Evolutionary conservation across 805 yeast genomes (phyloP), one percentile per base, ranked within the genome.

Genomic region (Monosporozyma unispora): DNA sequence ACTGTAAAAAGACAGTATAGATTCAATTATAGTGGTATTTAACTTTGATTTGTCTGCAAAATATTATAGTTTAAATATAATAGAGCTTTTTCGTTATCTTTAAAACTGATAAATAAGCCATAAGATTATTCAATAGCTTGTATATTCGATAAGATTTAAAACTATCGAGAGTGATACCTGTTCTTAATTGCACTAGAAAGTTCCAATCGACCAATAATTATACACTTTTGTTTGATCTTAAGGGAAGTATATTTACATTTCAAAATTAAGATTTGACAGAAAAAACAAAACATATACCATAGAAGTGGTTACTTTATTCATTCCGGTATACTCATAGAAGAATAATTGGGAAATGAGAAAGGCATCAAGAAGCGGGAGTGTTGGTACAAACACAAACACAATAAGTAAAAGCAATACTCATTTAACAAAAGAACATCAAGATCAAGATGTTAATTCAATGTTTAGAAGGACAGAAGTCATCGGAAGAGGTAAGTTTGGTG

Each of bases 401-500:
- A 18, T 18, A 16, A 35, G 6, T 7, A 35, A 35, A 18, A 18
- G 22, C 3, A 21, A 35, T 18, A 7, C 4, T 2, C 22, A 16
- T 8, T 35, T 22, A 12, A 35, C 39, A 7, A 27, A 19, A 18
- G 35, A 44, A 25, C 12, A 31, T 27, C 21, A 23, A 39, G 59
- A 56, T 38, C 51, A 52, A 31, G 65, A 64, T 49, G 68, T 71
- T 3, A 59, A 64, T 14, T 62, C 66, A 46, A 57, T 77, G 48
- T 89, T 82, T 69, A 82, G 84, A 59, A 76, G 96, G 44, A 83
- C 91, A 12, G 97, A 93, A 68, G 82, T 89, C 31, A 84, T 95
- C 12, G 99, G 99, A 8, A 77, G 95, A 51, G 99, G 99, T 21
- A 93, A 89, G 70, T 93, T 93, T 67, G 99, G 99, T 44, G 83